Evolutionary conservation across 805 yeast genomes (phyloP).

Genomic region (Schizosaccharomyces lindneri): DNA sequence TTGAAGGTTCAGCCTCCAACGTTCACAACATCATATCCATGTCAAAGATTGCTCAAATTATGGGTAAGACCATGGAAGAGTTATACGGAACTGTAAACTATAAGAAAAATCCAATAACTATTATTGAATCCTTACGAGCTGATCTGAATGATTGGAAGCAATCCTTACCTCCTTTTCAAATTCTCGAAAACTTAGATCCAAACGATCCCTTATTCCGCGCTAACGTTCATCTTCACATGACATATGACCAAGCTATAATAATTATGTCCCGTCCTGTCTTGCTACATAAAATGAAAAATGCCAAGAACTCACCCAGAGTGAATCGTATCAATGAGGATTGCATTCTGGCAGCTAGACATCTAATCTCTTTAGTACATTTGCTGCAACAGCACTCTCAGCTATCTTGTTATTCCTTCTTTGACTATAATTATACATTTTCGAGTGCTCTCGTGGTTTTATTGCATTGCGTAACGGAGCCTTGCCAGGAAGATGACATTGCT

Average conservation of each 20-base stretch:
- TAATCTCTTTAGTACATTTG: not conserved
- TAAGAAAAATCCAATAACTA: not conserved
- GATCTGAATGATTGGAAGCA: not conserved
- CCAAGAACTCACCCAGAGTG: not conserved
- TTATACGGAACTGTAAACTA: not conserved
- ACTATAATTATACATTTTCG: not conserved
- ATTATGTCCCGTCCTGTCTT: not conserved
- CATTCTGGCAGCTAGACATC: not conserved
- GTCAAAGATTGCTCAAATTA: not conserved
- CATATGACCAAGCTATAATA: constrained; percentile 1
- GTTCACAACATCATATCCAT: not conserved
- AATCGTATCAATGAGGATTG: not conserved
- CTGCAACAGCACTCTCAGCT: not conserved
- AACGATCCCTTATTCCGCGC: not conserved
- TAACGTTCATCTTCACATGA: constrained; percentile 2
- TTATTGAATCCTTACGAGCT: not conserved
- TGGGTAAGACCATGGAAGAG: not conserved
- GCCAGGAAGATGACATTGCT: not conserved
- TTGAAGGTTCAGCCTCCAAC: not conserved
- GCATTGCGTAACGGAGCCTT: not conserved
- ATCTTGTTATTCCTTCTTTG: not conserved
- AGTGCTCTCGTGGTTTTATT: not conserved
- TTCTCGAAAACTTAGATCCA: not conserved
- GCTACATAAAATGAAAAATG: not conserved
- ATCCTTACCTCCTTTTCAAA: not conserved